These are phyloP conservation scores for Astrothelium subdiscretum DNA, from an alignment of 495 filamentous ascomycete genomes.

Conservation along the genomic window DNA sequence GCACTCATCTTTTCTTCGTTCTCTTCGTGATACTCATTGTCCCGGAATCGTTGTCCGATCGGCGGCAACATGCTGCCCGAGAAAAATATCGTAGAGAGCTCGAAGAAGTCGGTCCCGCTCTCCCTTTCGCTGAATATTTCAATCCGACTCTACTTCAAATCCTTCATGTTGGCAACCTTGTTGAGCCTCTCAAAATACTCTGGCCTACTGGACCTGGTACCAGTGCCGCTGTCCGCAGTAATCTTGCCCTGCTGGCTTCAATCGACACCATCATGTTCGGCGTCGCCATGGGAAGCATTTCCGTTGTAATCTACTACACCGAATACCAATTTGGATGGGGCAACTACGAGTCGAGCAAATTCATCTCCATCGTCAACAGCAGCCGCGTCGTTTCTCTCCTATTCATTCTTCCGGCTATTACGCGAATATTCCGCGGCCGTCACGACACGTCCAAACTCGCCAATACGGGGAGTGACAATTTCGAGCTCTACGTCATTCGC, in stretches of 20 bases:
- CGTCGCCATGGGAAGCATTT: constrained; percentile 67
- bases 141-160: not conserved
- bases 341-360: constrained; percentile 62
- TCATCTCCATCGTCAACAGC: constrained; percentile 63
- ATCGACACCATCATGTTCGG: constrained; percentile 72
- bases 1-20: constrained; percentile 59
- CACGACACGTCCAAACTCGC: constrained; percentile 21
- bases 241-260: constrained; percentile 65
- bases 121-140: constrained; percentile 23
- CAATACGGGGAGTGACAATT: constrained; percentile 59
- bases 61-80: constrained; percentile 53
- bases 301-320: constrained; percentile 68
- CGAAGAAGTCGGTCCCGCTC: constrained; percentile 17
- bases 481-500: constrained; percentile 71
- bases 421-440: constrained; percentile 52
- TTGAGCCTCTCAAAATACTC: constrained; percentile 68
- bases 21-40: constrained; percentile 54
- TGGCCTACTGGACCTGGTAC: constrained; percentile 55
- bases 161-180: constrained; percentile 40
- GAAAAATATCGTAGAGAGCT: constrained; percentile 43
- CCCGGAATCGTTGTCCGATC: constrained; percentile 69
- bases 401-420: constrained; percentile 58
- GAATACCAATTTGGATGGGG: constrained; percentile 72
- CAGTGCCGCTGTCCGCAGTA: constrained; percentile 52
- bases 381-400: constrained; percentile 65